Percentiles rank a stretch among this genome's conserved stretches.
Conservation (phyloP, 1,139 yeast species). For the Sugiyamaella xylanicola region DNA sequence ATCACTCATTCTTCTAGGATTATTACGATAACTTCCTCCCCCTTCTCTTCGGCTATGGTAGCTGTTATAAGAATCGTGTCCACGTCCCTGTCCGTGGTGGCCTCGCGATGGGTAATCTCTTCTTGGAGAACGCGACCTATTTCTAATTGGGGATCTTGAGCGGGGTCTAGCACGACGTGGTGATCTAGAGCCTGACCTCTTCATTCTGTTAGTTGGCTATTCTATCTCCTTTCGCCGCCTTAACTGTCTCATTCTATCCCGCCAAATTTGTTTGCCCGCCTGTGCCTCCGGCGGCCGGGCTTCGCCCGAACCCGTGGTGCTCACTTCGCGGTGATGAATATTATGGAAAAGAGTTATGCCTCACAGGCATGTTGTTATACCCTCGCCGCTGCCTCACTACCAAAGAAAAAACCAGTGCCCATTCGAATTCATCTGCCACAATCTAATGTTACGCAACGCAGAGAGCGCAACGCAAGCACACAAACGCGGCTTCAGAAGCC, state of each 20-base stretch:
- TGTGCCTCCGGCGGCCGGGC: too few relatives aligned
- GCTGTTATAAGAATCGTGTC: constrained; percentile 7
- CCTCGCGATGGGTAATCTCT: constrained; percentile 5
- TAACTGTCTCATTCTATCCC: too few relatives aligned
- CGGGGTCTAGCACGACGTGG: constrained; percentile 23
- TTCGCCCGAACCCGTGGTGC: too few relatives aligned
- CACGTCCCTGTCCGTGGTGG: neutral
- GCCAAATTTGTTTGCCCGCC: too few relatives aligned
- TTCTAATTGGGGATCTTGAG: constrained; percentile 19
- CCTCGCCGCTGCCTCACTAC: too few relatives aligned
- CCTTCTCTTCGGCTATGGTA: constrained; percentile 15
- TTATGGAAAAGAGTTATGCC: too few relatives aligned
- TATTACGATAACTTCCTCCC: constrained; percentile 8
- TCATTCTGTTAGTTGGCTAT: neutral
- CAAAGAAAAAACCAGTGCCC: neutral
- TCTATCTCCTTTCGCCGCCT: neutral
- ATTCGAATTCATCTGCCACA: neutral
- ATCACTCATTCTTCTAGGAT: neutral
- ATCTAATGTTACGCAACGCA: neutral
- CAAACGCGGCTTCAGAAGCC: too few relatives aligned
- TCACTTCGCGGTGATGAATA: too few relatives aligned
- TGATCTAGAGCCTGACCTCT: constrained; percentile 24
- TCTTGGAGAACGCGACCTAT: constrained; percentile 15
- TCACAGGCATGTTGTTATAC: neutral
- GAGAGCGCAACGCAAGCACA: too few relatives aligned